Conservation (phyloP, 371 early-diverging fungal genomes). For the Lichtheimia corymbifera region DNA sequence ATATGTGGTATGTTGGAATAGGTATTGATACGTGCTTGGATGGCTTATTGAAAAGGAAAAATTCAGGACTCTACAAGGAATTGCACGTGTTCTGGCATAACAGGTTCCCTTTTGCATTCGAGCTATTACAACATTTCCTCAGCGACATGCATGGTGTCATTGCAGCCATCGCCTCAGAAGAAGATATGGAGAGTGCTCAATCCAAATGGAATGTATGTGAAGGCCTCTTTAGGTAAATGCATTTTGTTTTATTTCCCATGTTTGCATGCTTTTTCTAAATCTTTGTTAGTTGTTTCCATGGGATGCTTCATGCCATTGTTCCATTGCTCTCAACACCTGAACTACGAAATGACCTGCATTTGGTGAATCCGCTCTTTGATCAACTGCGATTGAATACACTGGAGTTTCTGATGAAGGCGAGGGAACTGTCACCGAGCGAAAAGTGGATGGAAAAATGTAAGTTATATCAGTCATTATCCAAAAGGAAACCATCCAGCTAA, state of each 20-base stretch:
- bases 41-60: too few species aligned
- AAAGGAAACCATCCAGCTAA: neutral
- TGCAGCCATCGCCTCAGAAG: constrained; percentile 3
- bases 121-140: constrained; percentile 54
- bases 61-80: too few species aligned
- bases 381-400: constrained; percentile 24
- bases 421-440: constrained; percentile 6
- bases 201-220: constrained; percentile 22
- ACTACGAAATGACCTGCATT: constrained; percentile 3
- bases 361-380: constrained; percentile 17
- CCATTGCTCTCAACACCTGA: constrained; percentile 15
- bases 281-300: constrained; percentile 22
- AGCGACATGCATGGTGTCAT: constrained; percentile 32
- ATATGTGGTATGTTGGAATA: constrained; percentile 40
- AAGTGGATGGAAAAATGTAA: constrained; percentile 32
- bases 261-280: neutral
- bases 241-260: neutral
- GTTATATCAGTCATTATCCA: neutral
- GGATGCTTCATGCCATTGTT: constrained; percentile 20
- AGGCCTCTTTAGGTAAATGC: constrained; percentile 25
- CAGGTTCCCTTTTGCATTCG: constrained; percentile 39
- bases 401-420: constrained; percentile 18
- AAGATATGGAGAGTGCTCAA: constrained; percentile 7
- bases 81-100: constrained; percentile 25
- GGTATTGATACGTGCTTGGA: too few species aligned